Evolutionary conservation across 768 basidiomycete species (phyloP), one percentile per base, ranked within the genome.

Genomic region (Xerocomus potaroensis): DNA sequence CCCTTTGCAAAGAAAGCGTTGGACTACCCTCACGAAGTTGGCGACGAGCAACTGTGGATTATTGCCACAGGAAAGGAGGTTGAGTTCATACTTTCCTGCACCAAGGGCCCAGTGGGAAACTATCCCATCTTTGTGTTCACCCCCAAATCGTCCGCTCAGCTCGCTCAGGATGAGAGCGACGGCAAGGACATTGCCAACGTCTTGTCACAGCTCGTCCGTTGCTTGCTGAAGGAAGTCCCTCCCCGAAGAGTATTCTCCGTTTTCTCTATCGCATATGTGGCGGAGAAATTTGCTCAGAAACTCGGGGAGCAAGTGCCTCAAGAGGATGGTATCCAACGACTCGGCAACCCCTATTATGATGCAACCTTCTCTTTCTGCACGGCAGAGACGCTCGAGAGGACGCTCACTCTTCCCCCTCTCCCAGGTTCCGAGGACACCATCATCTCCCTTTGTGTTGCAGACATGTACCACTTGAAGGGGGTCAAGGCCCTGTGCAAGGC

Each of bases 71-170:
- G 36, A 12, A 40, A 46, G 6, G 26, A 45, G 10, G 43, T 59
- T 34, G 49, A 34, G 39, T 75, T 83, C 48, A 64, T 89, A 8
- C 66, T 87, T 4, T 76, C 83, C 10, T 79, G 78, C 53, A 85
- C 82, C 0, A 62, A 73, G 23, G 78, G 78, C 0, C 59, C 64
- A 16, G 66, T 83, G 41, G 84, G 77, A 1, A 58, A 68, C 38
- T 84, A 88, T 52, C 88, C 87, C 3, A 55, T 84, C 8, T 89
- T 89, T 66, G 69, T 89, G 23, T 77, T 72, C 57, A 76, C 70
- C 21, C 68, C 70, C 27, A 71, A 71, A 49, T 73, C 68, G 0
- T 69, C 57, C 56, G 61, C 66, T 14, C 48, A 51, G 5, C 70
- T 86, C 24, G 53, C 42, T 5, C 41, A 33, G 34, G 51, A 54